Evolutionary conservation across 1,284 basidiomycete species (phyloP).

Genomic region (Neolentinus lepideus): DNA sequence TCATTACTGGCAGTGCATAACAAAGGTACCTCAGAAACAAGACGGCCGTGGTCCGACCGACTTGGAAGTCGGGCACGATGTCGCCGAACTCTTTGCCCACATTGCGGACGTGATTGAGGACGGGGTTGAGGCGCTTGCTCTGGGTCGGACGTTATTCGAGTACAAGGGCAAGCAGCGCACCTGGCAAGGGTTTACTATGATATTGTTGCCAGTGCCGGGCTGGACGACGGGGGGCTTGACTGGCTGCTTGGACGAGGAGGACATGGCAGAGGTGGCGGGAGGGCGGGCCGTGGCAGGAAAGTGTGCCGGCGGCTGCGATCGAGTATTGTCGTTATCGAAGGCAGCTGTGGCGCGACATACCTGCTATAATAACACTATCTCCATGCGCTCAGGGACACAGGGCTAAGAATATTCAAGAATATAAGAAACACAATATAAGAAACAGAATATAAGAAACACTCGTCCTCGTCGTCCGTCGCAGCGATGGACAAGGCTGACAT

Average conservation of each 20-base stretch:
- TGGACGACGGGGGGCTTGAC: constrained; percentile 57
- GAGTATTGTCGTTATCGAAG: too few species aligned
- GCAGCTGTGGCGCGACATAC: too few species aligned
- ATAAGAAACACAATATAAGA: not conserved
- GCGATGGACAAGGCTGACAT: not conserved
- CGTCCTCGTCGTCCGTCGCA: not conserved
- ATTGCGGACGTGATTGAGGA: constrained; percentile 80
- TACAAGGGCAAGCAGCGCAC: constrained; percentile 7
- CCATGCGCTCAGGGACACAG: too few species aligned
- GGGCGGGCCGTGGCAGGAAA: not conserved
- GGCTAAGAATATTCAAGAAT: too few species aligned
- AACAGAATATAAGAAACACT: not conserved
- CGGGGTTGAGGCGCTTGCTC: constrained; percentile 77
- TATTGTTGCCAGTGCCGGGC: constrained; percentile 32
- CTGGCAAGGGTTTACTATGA: constrained; percentile 18
- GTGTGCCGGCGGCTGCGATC: not conserved
- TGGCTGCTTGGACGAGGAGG: not conserved
- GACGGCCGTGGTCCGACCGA: constrained; percentile 93
- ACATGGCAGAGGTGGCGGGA: not conserved
- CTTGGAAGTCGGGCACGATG: constrained; percentile 90
- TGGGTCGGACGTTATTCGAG: constrained; percentile 4
- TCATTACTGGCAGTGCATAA: too few species aligned
- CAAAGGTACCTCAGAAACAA: constrained; percentile 86
- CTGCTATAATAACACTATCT: too few species aligned
- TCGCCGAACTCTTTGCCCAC: constrained; percentile 94